A percentile compares a stretch with the other conserved stretches of the same genome.
These are phyloP conservation scores for Phytophthora meadii DNA, from an alignment of 352 stramenopile genomes.

Conservation along the genomic window DNA sequence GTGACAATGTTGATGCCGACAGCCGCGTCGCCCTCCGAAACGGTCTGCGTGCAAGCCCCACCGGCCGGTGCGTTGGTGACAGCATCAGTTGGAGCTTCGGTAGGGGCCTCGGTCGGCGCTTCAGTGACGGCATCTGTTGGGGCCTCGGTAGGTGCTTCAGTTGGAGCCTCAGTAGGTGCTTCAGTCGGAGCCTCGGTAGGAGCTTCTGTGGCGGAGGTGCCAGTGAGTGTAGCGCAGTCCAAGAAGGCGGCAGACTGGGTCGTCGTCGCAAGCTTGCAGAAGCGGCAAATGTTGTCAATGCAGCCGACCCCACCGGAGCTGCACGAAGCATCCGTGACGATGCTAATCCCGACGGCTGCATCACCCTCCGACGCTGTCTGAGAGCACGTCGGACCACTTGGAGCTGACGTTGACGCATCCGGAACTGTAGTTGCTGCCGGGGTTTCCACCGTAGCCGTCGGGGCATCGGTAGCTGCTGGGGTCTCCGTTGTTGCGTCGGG, in stretches of 20 bases:
- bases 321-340: conserved; percentile 45
- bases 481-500: too few relatives aligned
- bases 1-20: conserved; percentile 50
- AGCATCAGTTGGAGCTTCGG: conserved; percentile 11
- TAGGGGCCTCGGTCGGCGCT: conserved; percentile 11
- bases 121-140: conserved; percentile 5
- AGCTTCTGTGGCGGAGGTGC: conserved; percentile 1
- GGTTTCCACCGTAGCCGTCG: not conserved
- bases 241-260: conserved; percentile 34
- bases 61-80: conserved; percentile 11
- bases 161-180: not conserved
- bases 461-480: not conserved
- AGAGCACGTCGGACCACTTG: conserved; percentile 9
- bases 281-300: conserved; percentile 50
- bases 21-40: conserved; percentile 33
- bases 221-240: conserved; percentile 22
- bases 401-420: conserved; percentile 5
- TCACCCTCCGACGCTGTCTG: conserved; percentile 32
- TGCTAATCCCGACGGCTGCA: conserved; percentile 40
- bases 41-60: conserved; percentile 21
- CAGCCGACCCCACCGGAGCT: conserved; percentile 43
- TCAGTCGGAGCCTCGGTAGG: not conserved
- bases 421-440: not conserved
- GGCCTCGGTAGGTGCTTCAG: conserved; percentile 2
- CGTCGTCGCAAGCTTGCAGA: conserved; percentile 41